phyloP scores from a whole-genome alignment of 129 eudicot species.

The Smallanthus sonchifolius region DNA sequence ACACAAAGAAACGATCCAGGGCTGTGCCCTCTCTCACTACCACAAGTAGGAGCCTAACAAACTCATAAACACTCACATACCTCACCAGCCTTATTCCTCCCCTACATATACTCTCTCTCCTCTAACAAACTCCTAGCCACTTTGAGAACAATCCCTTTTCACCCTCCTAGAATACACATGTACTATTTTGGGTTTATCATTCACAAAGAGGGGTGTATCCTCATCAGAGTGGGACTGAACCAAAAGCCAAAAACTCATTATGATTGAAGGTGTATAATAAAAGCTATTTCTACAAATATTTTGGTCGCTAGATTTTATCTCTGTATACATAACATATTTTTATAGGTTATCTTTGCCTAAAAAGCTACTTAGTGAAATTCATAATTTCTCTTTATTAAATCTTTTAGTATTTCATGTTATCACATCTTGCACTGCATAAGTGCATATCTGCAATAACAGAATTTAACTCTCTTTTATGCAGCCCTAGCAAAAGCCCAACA shows the following conservation, averaged over 20 bases:
- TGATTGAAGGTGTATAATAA: constrained; percentile 4
- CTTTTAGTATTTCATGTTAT: constrained; percentile 9
- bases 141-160: too few relatives aligned
- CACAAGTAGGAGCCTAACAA: too few relatives aligned
- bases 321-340: neutral
- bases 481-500: constrained; percentile 99
- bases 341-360: neutral
- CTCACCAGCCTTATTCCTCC: too few relatives aligned
- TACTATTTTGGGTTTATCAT: too few relatives aligned
- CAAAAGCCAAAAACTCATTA: constrained; percentile 1
- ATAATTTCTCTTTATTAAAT: neutral
- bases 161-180: too few relatives aligned
- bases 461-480: constrained; percentile 29
- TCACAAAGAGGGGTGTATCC: too few relatives aligned
- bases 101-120: too few relatives aligned
- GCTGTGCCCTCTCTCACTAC: too few relatives aligned
- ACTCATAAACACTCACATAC: too few relatives aligned
- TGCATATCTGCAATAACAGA: neutral
- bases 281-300: constrained; percentile 1
- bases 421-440: neutral
- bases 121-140: too few relatives aligned
- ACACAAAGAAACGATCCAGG: too few relatives aligned
- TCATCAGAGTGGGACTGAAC: neutral
- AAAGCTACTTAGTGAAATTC: neutral
- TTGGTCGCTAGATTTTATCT: neutral